Evolutionary conservation across 2,329 filamentous ascomycete species (phyloP).

Genomic region (Arthrobotrys sinensis): DNA sequence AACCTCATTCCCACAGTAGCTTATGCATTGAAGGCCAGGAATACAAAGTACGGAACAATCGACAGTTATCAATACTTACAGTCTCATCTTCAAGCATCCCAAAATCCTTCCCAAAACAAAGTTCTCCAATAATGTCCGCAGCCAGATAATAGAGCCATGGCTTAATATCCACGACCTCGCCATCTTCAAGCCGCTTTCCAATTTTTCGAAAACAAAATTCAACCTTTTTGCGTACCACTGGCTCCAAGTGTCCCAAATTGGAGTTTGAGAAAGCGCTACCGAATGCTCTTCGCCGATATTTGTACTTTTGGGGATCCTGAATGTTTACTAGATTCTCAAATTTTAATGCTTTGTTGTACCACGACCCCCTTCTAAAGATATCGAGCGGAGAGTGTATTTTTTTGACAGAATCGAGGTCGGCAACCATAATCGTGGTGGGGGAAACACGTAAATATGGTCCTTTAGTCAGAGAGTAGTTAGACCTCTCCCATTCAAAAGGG

Average conservation of each 20-base stretch:
- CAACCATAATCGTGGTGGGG: constrained; percentile 7
- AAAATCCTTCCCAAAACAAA: constrained; percentile 23
- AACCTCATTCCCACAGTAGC: no score
- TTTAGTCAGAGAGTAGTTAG: background rate
- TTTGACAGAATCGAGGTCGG: constrained; percentile 11
- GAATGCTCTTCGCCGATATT: constrained; percentile 8
- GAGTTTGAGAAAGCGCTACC: constrained; percentile 23
- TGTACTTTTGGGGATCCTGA: constrained; percentile 9
- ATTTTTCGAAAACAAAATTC: constrained; percentile 12
- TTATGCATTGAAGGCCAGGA: no score
- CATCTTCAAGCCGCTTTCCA: background rate
- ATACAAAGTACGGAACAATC: no score
- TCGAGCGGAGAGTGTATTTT: constrained; percentile 24
- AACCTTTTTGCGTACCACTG: constrained; percentile 2
- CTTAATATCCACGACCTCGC: constrained; percentile 7
- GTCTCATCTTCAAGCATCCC: constrained; percentile 36
- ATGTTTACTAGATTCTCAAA: background rate
- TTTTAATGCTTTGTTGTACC: background rate
- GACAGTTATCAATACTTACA: constrained; percentile 14
- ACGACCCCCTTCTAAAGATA: background rate
- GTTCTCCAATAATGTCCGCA: constrained; percentile 19
- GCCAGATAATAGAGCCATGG: constrained; percentile 15
- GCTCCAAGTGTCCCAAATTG: constrained; percentile 12
- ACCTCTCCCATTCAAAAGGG: no score
- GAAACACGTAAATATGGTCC: constrained; percentile 39